Evolutionary conservation across 768 basidiomycete genomes (phyloP), one percentile per base, ranked within the genome.

Genomic region (Paxillus ammoniavirescens): DNA sequence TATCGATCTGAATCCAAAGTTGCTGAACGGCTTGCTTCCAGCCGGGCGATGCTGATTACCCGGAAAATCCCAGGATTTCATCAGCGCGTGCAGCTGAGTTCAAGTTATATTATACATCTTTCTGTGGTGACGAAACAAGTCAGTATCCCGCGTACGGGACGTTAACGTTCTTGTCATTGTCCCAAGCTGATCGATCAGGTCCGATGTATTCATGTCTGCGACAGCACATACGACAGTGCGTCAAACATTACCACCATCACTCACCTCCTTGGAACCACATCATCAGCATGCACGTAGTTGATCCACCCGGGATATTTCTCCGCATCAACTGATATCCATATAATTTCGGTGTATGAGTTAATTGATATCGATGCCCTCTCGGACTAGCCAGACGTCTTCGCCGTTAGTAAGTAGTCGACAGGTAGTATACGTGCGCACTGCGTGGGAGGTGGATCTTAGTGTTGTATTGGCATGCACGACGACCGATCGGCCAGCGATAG

Each of bases 171-270:
- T n/a, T n/a, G n/a, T n/a, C n/a, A n/a, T n/a, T n/a, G n/a, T n/a
- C n/a, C n/a, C n/a, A n/a, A n/a, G n/a, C n/a, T n/a, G n/a, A n/a
- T n/a, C n/a, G 75, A 59, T 73, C 74, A 3, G 77, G 75, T 1
- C 77, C 75, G 9, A 78, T 62, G 57, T 71, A 75, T 56, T 78
- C 77, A 50, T 78, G 75, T 49, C 76, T 78, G 46, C 42, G 12
- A 18, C 18, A 50, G 12, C n/a, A 4, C 3, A 5, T 26, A 46
- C 9, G 23, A 28, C 17, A 35, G 15, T 7, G 8, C 4, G 23
- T 1, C 36, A 28, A 6, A 30, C 40, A 9, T 14, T 9, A 36
- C 8, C 14, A 17, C 5, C 37, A 21, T 6, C 37, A 44, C 10
- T 18, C 50, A 72, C 72, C 71, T 61, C 50, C 67, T 66, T 18